These are phyloP conservation scores for Suhomyces yuchorum DNA, from an alignment of 1,139 yeast species.

Conservation along the genomic window DNA sequence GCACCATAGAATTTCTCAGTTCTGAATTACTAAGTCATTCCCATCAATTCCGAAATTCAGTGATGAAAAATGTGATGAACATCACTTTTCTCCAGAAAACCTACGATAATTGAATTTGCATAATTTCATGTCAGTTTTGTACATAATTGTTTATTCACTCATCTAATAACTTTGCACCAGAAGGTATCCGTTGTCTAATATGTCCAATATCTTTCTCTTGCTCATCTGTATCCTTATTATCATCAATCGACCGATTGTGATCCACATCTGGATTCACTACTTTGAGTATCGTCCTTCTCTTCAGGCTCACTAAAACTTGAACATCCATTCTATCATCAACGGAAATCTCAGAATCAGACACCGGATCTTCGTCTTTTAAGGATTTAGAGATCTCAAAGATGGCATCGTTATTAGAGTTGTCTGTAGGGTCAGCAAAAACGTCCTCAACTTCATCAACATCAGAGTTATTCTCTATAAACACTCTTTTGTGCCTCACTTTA, in stretches of 20 bases:
- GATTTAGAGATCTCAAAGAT: constrained; percentile 1
- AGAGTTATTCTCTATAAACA: background rate
- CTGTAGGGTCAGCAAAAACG: constrained; percentile 9
- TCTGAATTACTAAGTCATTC: no score
- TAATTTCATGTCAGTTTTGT: background rate
- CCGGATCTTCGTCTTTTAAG: constrained; percentile 28
- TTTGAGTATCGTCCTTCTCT: constrained; percentile 60
- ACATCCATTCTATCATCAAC: constrained; percentile 60
- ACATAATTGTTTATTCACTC: background rate
- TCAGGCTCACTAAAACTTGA: constrained; percentile 73
- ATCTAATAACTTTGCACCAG: constrained; percentile 23
- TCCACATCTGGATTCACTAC: constrained; percentile 64
- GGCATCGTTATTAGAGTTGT: constrained; percentile 2
- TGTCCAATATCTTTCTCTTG: constrained; percentile 7
- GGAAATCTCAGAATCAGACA: constrained; percentile 26
- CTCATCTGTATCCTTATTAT: constrained; percentile 5
- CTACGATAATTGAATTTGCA: no score
- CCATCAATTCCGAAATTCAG: no score
- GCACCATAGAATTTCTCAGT: no score
- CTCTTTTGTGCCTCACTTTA: constrained; percentile 14
- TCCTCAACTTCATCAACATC: constrained; percentile 1
- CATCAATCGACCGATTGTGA: constrained; percentile 17
- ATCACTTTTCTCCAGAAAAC: no score
- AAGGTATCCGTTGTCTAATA: constrained; percentile 35
- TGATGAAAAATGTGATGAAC: no score